A percentile compares a stretch with the other conserved stretches of the same genome.
phyloP scores from a whole-genome alignment of 495 filamentous ascomycete genomes.

The Tuber brumale region DNA sequence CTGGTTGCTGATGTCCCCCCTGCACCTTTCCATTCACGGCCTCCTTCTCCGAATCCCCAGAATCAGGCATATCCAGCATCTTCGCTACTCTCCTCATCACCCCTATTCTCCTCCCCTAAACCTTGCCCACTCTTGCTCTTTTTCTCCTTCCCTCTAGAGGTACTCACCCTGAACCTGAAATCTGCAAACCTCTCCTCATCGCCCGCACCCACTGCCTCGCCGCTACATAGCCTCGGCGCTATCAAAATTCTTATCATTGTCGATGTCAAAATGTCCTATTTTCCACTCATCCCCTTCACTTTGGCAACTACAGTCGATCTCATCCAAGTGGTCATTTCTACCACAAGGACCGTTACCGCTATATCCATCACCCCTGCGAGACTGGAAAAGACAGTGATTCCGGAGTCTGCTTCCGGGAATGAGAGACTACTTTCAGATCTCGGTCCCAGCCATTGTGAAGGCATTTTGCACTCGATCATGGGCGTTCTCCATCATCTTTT shows the following conservation, averaged over 20 bases:
- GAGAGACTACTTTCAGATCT: conserved; percentile 50
- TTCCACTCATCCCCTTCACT: conserved; percentile 86
- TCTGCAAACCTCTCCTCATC: conserved; percentile 77
- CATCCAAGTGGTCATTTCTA: neutral
- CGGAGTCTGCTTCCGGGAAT: conserved; percentile 53
- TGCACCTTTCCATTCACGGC: neutral
- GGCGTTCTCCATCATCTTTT: no score
- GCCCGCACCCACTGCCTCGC: conserved; percentile 77
- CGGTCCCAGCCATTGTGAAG: conserved; percentile 69
- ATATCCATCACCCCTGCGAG: conserved; percentile 39
- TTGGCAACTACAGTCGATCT: conserved; percentile 59
- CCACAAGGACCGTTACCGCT: conserved; percentile 43
- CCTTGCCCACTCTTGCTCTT: conserved; percentile 33
- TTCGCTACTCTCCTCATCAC: conserved; percentile 49
- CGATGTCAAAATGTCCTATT: conserved; percentile 64
- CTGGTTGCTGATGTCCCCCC: conserved; percentile 24
- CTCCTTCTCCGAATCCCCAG: conserved; percentile 4
- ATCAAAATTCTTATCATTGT: no score
- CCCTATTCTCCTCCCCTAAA: conserved; percentile 48
- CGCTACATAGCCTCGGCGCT: no score
- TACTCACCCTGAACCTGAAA: conserved; percentile 63
- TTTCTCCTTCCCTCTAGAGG: conserved; percentile 49
- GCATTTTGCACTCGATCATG: conserved; percentile 66
- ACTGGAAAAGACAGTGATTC: conserved; percentile 46
- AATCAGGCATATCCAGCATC: conserved; percentile 41